phyloP scores from a whole-genome alignment of 169 alveolate species.

The Eimeria acervulina region DNA sequence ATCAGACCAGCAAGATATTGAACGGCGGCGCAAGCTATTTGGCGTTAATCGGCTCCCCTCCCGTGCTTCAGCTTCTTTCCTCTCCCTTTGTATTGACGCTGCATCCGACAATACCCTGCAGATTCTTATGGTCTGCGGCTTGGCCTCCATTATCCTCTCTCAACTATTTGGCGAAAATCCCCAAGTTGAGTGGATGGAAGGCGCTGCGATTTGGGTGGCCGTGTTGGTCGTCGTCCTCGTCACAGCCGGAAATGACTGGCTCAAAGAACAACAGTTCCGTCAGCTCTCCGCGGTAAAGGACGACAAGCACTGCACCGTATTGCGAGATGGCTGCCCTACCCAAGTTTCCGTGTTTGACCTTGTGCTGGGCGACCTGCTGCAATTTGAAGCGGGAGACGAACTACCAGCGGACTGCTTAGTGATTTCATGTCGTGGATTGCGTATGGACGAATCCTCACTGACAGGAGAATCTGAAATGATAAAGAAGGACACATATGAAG shows the following conservation, averaged over 20 bases:
- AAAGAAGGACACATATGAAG: conserved; percentile 87
- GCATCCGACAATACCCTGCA: conserved; percentile 84
- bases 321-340: conserved; percentile 84
- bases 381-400: conserved; percentile 92
- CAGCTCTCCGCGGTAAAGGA: conserved; percentile 89
- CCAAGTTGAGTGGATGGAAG: conserved; percentile 94
- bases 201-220: conserved; percentile 95
- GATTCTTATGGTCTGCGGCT: conserved; percentile 86
- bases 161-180: conserved; percentile 84
- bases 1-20: conserved; percentile 9
- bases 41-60: conserved; percentile 85
- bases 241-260: conserved; percentile 92
- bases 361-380: conserved; percentile 94
- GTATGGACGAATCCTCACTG: conserved; percentile 93
- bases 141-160: conserved; percentile 85
- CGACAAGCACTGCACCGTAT: conserved; percentile 83
- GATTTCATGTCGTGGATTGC: conserved; percentile 89
- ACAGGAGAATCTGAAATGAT: conserved; percentile 94
- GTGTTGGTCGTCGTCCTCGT: conserved; percentile 94
- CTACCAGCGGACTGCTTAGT: conserved; percentile 88
- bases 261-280: conserved; percentile 93
- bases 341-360: conserved; percentile 88
- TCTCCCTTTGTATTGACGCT: conserved; percentile 82
- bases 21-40: conserved; percentile 61
- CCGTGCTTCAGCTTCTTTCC: conserved; percentile 81